phyloP scores from a whole-genome alignment of 176 grass and related monocot species.

The Thinopyrum elongatum region DNA sequence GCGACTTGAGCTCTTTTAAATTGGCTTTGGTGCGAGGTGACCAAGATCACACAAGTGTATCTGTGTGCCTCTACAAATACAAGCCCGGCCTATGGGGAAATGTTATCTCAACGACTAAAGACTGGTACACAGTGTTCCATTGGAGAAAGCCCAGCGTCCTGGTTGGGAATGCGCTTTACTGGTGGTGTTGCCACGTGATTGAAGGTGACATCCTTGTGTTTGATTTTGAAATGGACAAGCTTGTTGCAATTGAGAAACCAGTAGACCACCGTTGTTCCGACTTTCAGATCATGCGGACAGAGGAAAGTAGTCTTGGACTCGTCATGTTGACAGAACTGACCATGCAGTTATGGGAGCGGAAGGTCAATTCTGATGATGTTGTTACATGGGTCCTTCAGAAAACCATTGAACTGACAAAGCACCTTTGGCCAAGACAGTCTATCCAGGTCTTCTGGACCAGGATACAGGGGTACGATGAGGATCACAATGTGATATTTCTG shows the following conservation, averaged over 20 bases:
- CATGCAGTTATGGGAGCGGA: background rate
- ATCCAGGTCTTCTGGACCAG: background rate
- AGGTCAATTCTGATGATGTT: background rate
- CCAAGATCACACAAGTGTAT: background rate
- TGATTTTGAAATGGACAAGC: background rate
- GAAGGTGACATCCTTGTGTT: background rate
- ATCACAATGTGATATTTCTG: conserved; percentile 1
- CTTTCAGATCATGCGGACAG: background rate
- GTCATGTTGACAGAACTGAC: background rate
- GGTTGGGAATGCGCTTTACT: background rate
- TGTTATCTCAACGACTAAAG: background rate
- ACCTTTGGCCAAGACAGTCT: background rate
- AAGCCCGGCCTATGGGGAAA: background rate
- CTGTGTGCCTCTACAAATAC: background rate
- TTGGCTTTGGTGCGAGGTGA: background rate
- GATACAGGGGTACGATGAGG: background rate
- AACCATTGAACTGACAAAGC: background rate
- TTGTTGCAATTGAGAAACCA: background rate
- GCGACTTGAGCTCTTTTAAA: background rate
- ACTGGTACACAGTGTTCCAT: background rate
- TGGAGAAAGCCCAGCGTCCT: background rate
- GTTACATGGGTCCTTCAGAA: background rate
- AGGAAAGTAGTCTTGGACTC: background rate
- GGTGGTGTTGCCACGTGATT: background rate
- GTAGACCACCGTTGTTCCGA: background rate